Evolutionary conservation across 2,329 filamentous ascomycete species (phyloP).

Genomic region (Cucurbitaria berberidis): DNA sequence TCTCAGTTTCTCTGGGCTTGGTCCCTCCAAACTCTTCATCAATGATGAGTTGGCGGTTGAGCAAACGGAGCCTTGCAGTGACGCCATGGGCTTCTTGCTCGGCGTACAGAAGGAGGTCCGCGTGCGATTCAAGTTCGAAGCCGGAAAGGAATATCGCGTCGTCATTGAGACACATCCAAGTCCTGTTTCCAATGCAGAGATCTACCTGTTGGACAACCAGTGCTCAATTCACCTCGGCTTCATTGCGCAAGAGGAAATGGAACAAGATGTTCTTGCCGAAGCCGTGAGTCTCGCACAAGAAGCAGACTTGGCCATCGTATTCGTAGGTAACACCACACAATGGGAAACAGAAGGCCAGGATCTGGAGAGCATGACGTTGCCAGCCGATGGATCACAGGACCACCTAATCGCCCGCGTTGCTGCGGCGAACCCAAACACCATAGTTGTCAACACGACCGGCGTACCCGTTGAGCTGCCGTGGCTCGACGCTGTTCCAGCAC

Average conservation of each 20-base stretch:
- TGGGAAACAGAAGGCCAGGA: conserved; percentile 35
- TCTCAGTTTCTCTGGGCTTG: conserved; percentile 21
- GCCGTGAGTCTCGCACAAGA: conserved; percentile 36
- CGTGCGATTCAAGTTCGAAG: conserved; percentile 14
- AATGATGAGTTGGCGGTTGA: conserved; percentile 14
- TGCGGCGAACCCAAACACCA: conserved; percentile 67
- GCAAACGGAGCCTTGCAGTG: conserved; percentile 11
- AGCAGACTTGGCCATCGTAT: conserved; percentile 71
- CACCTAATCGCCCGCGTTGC: conserved; percentile 54
- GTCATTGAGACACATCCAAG: conserved; percentile 18
- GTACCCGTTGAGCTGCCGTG: conserved; percentile 73
- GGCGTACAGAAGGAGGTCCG: conserved; percentile 22
- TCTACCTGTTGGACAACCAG: conserved; percentile 24
- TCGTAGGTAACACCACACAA: conserved; percentile 63
- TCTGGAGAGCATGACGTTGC: conserved; percentile 25
- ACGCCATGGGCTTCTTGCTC: conserved; percentile 24
- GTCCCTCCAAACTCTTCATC: conserved; percentile 20
- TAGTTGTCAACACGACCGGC: conserved; percentile 69
- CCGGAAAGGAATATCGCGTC: conserved; percentile 12
- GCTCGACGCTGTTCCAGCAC: conserved; percentile 66
- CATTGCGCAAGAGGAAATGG: conserved; percentile 21
- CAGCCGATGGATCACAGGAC: conserved; percentile 66
- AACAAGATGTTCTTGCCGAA: conserved; percentile 21
- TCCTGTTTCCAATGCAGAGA: conserved; percentile 14
- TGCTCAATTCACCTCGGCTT: conserved; percentile 21